Base-by-base conservation (phyloP, 2,329 filamentous ascomycete genomes). In the Diaporthe humulicola region DNA sequence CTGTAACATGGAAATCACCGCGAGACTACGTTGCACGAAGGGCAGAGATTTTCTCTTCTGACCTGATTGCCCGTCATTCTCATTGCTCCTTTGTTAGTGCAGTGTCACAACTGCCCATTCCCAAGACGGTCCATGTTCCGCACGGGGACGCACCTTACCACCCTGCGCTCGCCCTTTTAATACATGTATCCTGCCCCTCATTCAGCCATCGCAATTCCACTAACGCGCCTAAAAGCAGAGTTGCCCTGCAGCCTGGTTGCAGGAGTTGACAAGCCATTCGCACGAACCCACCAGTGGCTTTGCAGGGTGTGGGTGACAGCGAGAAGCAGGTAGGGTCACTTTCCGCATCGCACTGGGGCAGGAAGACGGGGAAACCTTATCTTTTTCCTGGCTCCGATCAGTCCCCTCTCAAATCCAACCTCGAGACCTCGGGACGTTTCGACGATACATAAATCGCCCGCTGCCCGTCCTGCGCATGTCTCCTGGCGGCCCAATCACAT, bases 331-430 rank as follows among this genome's bases (percentile, higher is more conserved):
- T 61, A 73, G 74, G 66, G 60, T 74, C 33, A 50, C 60, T 74
- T 73, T 66, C 69, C 61, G 54, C 67, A 42, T 64, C 58, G 33
- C 72, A 58, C 69, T 61, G 45, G 61, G 17, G 38, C 42, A 61
- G 36, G 9, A 60, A 57, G 36, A 76, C 73, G 61, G 45, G 56
- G 61, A 69, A 72, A 74, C 74, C 73, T 76, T 73, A 74, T 76
- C 69, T 74, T 30, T 25, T 36, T 61, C 72, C 69, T 67, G 50
- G 57, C 61, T 40, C 67, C 19, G 38, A 57, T 66, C 66, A 54
- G 38, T 25, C 57, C 58, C 69, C 45, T 38, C 42, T 10, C 33
- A 45, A 33, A 25, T 40, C 15, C 30, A 38, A 17, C 14, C 64
- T 54, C 45, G 45, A 22, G 22, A 70, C 56, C 56, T 45, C 57